Evolutionary conservation across 2,329 filamentous ascomycete genomes (phyloP), one percentile per base, ranked within the genome.

Genomic region (Claviceps spartinae): DNA sequence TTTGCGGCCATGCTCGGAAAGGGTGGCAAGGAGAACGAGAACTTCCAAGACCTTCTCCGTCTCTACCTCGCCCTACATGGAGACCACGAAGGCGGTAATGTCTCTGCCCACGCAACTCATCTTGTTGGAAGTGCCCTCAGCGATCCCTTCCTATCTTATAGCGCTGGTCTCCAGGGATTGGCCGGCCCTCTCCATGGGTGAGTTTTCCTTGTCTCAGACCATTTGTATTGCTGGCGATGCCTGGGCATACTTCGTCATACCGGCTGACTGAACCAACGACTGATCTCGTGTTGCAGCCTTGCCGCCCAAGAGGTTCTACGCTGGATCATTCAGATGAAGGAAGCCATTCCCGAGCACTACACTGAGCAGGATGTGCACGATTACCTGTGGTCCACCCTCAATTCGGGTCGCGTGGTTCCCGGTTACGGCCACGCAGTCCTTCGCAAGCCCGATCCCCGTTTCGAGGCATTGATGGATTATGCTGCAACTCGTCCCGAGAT

Each of bases 41-140:
- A 87, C 67, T 95, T 98, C 78, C 91, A 97, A 67, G 93, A 98
- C 63, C 78, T 98, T 20, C 79, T 98, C 56, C 82, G 93, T 60
- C 75, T 98, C 36, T 98, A 98, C 71, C 82, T 98, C 24, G 91
- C 93, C 48, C 84, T 98, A 5, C 93, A 98, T 70, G 93, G 93
- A 57, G 93, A 98, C 70, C 93, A 98, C 72, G 93, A 98, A 72
- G 93, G 93, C 56, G 93, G 93, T 54, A 98, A 98, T 62, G 93
- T 98, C 56, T 96, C 90, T 41, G 93, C 93, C 1, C 93, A 98
- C 67, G 74, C 93, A 30, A 97, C 93, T 7, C 93, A 98, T 69
- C 76, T 98, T 41, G 93, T 98, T 52, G 93, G 93, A 50, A 94
- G 87, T 60, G 93, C 93, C 20, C 81, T 98, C 52, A 93, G 86